Conservation (phyloP, 2,329 filamentous ascomycete species). For the Ramichloridium luteum region DNA sequence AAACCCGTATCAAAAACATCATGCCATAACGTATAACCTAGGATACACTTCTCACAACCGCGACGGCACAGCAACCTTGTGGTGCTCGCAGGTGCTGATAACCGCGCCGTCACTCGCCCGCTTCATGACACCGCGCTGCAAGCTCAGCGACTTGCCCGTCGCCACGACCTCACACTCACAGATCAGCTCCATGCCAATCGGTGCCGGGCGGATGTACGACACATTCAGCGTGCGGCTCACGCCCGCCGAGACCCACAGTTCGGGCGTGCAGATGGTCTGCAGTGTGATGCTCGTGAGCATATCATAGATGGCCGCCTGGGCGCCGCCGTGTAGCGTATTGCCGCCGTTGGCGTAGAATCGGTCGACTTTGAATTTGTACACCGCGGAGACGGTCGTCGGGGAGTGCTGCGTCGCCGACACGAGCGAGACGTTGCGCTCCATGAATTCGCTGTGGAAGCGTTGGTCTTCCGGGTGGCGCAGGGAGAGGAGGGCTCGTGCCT, state of each 20-base stretch:
- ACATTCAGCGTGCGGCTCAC: conserved; percentile 33
- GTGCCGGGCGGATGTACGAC: conserved; percentile 33
- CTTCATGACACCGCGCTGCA: conserved; percentile 31
- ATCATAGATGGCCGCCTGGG: conserved; percentile 41
- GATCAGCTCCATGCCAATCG: conserved; percentile 28
- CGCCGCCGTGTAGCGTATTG: conserved; percentile 42
- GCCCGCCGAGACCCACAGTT: conserved; percentile 33
- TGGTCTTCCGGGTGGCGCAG: conserved; percentile 10
- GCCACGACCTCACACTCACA: conserved; percentile 35
- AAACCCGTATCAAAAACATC: no score
- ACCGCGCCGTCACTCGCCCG: conserved; percentile 24
- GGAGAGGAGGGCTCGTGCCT: conserved; percentile 2
- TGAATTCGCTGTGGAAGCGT: conserved; percentile 11
- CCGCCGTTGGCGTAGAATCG: conserved; percentile 35
- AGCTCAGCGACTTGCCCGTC: conserved; percentile 30
- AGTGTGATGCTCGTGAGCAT: conserved; percentile 35
- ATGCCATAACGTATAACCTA: no score
- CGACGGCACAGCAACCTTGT: conserved; percentile 21
- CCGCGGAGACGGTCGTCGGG: conserved; percentile 25
- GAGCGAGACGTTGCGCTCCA: conserved; percentile 15
- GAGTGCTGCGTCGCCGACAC: conserved; percentile 26
- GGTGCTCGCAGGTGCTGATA: conserved; percentile 25
- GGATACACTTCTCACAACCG: no score
- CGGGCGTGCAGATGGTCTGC: conserved; percentile 16
- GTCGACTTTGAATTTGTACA: conserved; percentile 35